Conservation (phyloP, 2,329 filamentous ascomycete genomes). For the Diaporthe longicolla region DNA sequence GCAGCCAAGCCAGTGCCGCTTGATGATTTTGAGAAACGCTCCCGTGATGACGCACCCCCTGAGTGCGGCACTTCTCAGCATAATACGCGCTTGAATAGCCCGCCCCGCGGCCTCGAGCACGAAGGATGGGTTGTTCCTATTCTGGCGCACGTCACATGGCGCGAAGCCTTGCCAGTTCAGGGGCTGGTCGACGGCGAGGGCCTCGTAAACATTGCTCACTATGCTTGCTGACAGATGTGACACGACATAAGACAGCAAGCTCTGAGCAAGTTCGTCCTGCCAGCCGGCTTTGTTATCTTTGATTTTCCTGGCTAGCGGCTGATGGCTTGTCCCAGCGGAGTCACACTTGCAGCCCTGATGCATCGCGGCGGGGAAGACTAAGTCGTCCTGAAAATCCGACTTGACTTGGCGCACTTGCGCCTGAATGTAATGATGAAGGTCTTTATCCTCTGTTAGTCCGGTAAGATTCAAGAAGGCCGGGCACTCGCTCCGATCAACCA, state of each 20-base stretch:
- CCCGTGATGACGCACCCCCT: background rate
- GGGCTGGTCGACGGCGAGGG: background rate
- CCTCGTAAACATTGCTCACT: background rate
- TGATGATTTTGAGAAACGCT: background rate
- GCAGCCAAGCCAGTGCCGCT: background rate
- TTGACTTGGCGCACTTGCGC: conserved; percentile 2
- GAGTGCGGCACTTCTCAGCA: background rate
- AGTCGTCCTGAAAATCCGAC: background rate
- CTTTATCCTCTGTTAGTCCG: background rate
- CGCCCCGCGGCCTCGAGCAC: conserved; percentile 3
- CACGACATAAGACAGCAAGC: background rate
- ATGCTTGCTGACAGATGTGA: conserved; percentile 7
- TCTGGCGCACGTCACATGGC: background rate
- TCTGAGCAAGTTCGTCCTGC: conserved; percentile 3
- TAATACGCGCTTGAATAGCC: conserved; percentile 3
- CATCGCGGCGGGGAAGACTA: background rate
- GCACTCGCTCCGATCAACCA: conserved; percentile 13
- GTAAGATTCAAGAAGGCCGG: background rate
- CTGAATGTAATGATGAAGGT: background rate
- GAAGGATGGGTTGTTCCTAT: background rate
- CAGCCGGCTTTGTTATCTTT: background rate
- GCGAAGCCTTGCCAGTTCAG: background rate
- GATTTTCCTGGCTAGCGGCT: background rate
- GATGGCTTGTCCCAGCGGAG: background rate
- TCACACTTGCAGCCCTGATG: background rate